Evolutionary conservation across 2,329 filamentous ascomycete species (phyloP), one percentile per base, ranked within the genome.

Genomic region (Shiraia bambusicola): DNA sequence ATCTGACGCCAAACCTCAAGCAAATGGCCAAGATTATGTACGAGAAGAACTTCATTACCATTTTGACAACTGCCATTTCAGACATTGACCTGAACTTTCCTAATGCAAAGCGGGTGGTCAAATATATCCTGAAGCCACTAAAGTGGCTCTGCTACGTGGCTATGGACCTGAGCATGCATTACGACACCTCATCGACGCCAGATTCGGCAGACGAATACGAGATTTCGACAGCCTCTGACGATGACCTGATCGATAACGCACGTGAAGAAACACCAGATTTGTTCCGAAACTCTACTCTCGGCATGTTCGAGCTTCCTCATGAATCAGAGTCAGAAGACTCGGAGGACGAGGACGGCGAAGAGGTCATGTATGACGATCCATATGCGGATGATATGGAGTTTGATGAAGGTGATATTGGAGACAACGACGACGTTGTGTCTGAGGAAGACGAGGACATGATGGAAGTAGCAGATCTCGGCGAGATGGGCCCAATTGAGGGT

Each of bases 41-140:
- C 59, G 93, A 98, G 71, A 98, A 97, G 73, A 90, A 94, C 41
- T 95, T 93, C 65, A 84, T 97, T 47, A 81, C 87, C 16, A 87
- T 92, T 34, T 73, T 98, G 45, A 97, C 93, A 2, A 82, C 84
- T 10, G 95, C 94, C 1, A 91, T 98, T 56, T 89, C 93, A 13
- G 94, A 98, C 59, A 86, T 98, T 45, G 93, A 96, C 65, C 80
- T 98, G 47, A 95, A 94, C 55, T 96, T 94, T 69, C 91, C 92
- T 0, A 86, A 88, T 17, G 88, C 94, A 12, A 95, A 95, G 73
- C 83, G 91, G 33, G 91, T 91, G 11, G 89, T 98, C 60, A 98
- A 97, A 72, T 94, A 95, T 67, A 95, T 98, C 38, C 77, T 98
- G 32, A 86, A 88, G 27, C 92, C 95, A 3, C 77, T 98, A 15